A percentile compares a stretch with the other conserved stretches of the same genome.
phyloP scores from a whole-genome alignment of 306 rosid species.

The Biancaea sappan region DNA sequence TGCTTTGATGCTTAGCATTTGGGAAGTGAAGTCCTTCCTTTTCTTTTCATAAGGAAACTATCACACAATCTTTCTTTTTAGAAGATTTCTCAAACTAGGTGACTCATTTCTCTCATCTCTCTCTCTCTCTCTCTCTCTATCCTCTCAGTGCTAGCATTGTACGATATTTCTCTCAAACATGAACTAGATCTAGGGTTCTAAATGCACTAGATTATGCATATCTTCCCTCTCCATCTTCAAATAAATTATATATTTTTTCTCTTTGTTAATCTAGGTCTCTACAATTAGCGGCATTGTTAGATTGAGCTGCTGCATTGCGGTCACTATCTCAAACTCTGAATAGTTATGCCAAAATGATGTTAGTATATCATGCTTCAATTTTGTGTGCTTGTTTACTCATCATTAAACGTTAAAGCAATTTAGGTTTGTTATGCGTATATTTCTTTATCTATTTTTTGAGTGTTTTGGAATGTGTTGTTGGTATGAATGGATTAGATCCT shows the following conservation, averaged over 20 bases:
- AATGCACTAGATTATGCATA: background rate
- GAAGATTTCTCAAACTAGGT: background rate
- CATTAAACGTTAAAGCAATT: background rate
- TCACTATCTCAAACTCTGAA: background rate
- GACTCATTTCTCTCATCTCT: background rate
- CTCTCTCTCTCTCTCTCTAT: background rate
- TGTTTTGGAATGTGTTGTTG: background rate
- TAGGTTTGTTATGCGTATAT: background rate
- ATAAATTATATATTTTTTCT: background rate
- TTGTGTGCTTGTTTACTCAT: background rate
- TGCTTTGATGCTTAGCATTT: background rate
- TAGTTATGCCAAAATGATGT: slow-evolving; percentile 38
- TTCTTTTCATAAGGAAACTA: background rate
- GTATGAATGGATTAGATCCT: slow-evolving; percentile 3
- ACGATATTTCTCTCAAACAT: background rate
- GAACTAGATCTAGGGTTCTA: slow-evolving; percentile 43
- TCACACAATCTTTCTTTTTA: background rate
- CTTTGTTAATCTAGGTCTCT: background rate
- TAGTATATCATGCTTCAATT: background rate
- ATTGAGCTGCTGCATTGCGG: slow-evolving; percentile 27
- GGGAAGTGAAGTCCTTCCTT: background rate
- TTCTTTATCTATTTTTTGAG: background rate
- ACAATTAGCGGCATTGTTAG: slow-evolving; percentile 4
- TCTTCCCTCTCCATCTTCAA: background rate
- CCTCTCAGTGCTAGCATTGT: background rate